Evolutionary conservation across 495 filamentous ascomycete species (phyloP), one percentile per base, ranked within the genome.

Genomic region (Podospora anserina): DNA sequence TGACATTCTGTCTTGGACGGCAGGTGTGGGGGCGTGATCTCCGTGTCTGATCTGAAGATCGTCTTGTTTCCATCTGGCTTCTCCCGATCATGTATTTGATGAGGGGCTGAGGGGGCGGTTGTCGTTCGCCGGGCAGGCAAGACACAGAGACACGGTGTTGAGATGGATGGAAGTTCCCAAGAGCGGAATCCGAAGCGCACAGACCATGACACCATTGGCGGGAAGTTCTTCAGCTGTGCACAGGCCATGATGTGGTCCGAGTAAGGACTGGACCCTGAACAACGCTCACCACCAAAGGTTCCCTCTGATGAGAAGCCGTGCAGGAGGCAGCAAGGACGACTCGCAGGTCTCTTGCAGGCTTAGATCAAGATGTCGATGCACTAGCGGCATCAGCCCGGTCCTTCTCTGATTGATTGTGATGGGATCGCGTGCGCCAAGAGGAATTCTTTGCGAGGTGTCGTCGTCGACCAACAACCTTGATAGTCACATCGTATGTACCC

Each of bases 311-410:
- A 23, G 23, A 23, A 23, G 23, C 23, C 23, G 23, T 23, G 23
- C 23, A 23, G 23, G 23, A 23, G 23, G 23, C 23, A 23, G 23
- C 23, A 23, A 23, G 16, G 15, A 66, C 34, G 59, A 60, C 64
- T 59, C 59, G 54, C 64, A 66, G 23, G 64, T 66, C 64, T 66
- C 64, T 66, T 66, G 64, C 64, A 66, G 53, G 64, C 39, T 34
- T 20, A 57, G 64, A 66, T 66, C 64, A 58, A 66, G 64, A 66
- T 66, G 64, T 26, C 63, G 34, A 27, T 61, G 49, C 58, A 39
- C 39, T 49, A 49, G 39, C 39, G 39, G 39, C 39, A 49, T 16
- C 39, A 49, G 39, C 39, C 39, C 39, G 39, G 39, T 11, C 39
- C 39, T 49, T 49, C 15, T 49, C 39, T 49, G 39, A 39, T 13